Conservation (phyloP, 2,329 filamentous ascomycete genomes). For the Tolypocladium capitatum region DNA sequence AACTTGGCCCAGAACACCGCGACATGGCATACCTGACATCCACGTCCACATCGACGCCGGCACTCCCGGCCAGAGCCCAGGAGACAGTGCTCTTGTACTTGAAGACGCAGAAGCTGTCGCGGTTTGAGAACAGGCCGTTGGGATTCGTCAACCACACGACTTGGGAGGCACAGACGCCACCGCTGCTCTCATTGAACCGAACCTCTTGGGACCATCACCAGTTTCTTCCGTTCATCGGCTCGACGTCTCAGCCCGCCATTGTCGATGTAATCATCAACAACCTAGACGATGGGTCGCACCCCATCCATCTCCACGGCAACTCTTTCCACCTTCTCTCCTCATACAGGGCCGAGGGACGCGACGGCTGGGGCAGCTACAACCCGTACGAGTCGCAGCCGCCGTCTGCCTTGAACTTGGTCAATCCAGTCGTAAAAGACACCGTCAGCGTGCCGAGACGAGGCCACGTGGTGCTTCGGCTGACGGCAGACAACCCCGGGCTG, state of each 20-base stretch:
- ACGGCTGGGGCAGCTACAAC: conserved; percentile 13
- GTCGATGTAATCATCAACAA: conserved; percentile 19
- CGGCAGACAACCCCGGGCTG: conserved; percentile 12
- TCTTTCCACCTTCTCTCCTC: conserved; percentile 30
- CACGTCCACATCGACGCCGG: background rate
- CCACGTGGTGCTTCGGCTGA: conserved; percentile 11
- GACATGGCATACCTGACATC: conserved; percentile 3
- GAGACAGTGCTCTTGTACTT: conserved; percentile 12
- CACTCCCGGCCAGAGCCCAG: conserved; percentile 3
- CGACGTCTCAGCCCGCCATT: conserved; percentile 2
- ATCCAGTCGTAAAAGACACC: conserved; percentile 19
- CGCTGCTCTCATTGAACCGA: conserved; percentile 9
- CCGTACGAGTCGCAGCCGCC: conserved; percentile 7
- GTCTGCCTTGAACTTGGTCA: conserved; percentile 4
- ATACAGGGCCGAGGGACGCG: conserved; percentile 6
- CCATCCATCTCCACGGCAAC: conserved; percentile 42
- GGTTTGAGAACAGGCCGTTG: conserved; percentile 9
- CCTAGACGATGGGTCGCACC: conserved; percentile 18
- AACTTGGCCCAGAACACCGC: conserved; percentile 1
- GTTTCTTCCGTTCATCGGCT: conserved; percentile 8
- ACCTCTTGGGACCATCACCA: conserved; percentile 11
- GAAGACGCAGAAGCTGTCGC: conserved; percentile 11
- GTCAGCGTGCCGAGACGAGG: conserved; percentile 23
- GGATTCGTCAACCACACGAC: conserved; percentile 14
- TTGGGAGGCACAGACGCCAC: conserved; percentile 10